phyloP scores from a whole-genome alignment of 345 rosid genomes.

The Erodium maritimum region DNA sequence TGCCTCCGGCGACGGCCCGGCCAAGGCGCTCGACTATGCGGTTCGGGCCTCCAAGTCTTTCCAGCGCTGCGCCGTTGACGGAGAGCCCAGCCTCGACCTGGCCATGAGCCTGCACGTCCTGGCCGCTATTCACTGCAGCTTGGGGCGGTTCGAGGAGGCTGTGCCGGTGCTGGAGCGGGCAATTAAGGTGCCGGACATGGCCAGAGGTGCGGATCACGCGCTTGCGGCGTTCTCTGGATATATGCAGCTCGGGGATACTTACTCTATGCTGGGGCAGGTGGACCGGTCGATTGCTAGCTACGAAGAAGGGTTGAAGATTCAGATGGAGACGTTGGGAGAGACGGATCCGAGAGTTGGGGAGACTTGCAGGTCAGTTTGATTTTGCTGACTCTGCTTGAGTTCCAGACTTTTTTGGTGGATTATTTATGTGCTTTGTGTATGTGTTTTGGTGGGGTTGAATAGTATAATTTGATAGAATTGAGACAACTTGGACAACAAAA shows the following conservation, averaged over 20 bases:
- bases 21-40: slow-evolving; percentile 82
- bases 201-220: slow-evolving; percentile 70
- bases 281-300: slow-evolving; percentile 75
- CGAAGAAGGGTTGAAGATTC: slow-evolving; percentile 86
- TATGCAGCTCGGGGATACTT: slow-evolving; percentile 95
- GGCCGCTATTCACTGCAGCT: slow-evolving; percentile 87
- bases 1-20: slow-evolving; percentile 91
- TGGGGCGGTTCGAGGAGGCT: slow-evolving; percentile 90
- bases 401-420: too few relatives aligned
- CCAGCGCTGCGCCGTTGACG: slow-evolving; percentile 66
- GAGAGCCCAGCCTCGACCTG: slow-evolving; percentile 77
- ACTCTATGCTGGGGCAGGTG: slow-evolving; percentile 91
- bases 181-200: slow-evolving; percentile 61
- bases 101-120: slow-evolving; percentile 95
- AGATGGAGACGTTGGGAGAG: slow-evolving; percentile 89
- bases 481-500: background rate
- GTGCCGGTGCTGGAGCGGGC: slow-evolving; percentile 81
- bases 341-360: slow-evolving; percentile 96
- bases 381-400: background rate
- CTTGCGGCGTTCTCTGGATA: slow-evolving; percentile 88
- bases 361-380: slow-evolving; percentile 73
- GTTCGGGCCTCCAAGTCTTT: slow-evolving; percentile 83
- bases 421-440: too few relatives aligned
- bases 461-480: background rate
- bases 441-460: background rate